These are phyloP conservation scores for Gracilariopsis chorda DNA, from an alignment of 23 red algal species.

Conservation along the genomic window DNA sequence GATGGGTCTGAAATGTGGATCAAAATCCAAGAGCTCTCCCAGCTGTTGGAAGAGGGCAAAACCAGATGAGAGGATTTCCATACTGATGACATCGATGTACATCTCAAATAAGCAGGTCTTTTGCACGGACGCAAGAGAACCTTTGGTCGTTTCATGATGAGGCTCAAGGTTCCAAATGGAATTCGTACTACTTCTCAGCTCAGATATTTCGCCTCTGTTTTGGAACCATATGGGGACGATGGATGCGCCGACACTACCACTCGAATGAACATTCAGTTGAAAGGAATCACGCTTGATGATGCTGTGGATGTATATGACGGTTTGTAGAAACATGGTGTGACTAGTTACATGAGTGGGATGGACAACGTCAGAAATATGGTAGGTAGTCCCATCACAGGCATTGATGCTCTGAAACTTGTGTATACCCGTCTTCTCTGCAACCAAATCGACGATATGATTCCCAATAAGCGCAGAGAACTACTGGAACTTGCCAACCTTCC, in stretches of 20 bases:
- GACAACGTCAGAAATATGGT: conserved; percentile 86
- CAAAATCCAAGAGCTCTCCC: conserved; percentile 35
- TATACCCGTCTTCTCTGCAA: conserved; percentile 53
- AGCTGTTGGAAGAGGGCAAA: conserved; percentile 45
- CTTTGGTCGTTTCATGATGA: conserved; percentile 75
- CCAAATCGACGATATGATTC: conserved; percentile 73
- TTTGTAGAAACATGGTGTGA: conserved; percentile 50
- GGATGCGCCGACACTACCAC: conserved; percentile 74
- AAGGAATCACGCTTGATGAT: conserved; percentile 61
- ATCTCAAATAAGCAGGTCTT: conserved; percentile 78
- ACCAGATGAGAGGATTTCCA: conserved; percentile 58
- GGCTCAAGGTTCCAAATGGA: conserved; percentile 72
- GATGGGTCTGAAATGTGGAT: conserved; percentile 67
- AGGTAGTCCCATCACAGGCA: conserved; percentile 67
- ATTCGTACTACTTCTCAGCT: conserved; percentile 40
- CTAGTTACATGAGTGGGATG: conserved; percentile 69
- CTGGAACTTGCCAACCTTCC: conserved; percentile 71
- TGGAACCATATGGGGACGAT: conserved; percentile 52
- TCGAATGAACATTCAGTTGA: conserved; percentile 79
- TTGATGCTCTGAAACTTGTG: conserved; percentile 64
- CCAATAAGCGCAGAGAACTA: conserved; percentile 40
- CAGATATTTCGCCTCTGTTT: conserved; percentile 2
- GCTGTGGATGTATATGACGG: conserved; percentile 41
- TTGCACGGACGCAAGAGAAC: conserved; percentile 71
- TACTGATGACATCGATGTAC: conserved; percentile 60